phyloP scores from a whole-genome alignment of 1,284 basidiomycete genomes.

The Pterulicium gracile region DNA sequence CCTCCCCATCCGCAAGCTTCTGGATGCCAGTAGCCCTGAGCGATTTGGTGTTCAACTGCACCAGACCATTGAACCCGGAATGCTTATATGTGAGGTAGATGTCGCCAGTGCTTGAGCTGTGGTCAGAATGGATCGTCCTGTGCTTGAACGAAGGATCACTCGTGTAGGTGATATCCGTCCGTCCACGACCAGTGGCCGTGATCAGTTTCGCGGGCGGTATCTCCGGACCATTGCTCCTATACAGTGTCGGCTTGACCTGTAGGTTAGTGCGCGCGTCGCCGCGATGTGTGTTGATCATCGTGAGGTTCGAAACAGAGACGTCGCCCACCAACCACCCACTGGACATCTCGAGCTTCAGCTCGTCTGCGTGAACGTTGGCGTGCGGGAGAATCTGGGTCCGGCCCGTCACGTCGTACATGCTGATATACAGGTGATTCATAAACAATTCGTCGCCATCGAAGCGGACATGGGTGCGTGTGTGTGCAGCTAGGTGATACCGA shows the following conservation, averaged over 20 bases:
- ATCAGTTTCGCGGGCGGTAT: slow-evolving; percentile 25
- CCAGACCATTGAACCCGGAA: slow-evolving; percentile 36
- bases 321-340: slow-evolving; percentile 54
- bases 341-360: slow-evolving; percentile 31
- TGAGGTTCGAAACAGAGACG: slow-evolving; percentile 30
- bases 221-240: slow-evolving; percentile 19
- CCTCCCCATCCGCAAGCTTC: slow-evolving; percentile 6
- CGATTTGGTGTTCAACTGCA: slow-evolving; percentile 33
- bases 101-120: slow-evolving; percentile 37
- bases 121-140: slow-evolving; percentile 34
- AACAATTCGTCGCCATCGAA: slow-evolving; percentile 31
- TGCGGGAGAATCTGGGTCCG: slow-evolving; percentile 36
- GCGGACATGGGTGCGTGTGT: slow-evolving; percentile 34
- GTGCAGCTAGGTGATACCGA: slow-evolving; percentile 30
- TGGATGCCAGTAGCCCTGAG: slow-evolving; percentile 28
- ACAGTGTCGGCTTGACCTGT: slow-evolving; percentile 28
- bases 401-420: slow-evolving; percentile 23
- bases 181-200: slow-evolving; percentile 39
- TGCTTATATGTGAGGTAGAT: slow-evolving; percentile 44
- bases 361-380: slow-evolving; percentile 26
- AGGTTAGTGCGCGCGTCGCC: slow-evolving; percentile 41
- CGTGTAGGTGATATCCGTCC: slow-evolving; percentile 38
- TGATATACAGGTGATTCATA: slow-evolving; percentile 34
- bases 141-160: slow-evolving; percentile 25
- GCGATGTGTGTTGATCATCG: slow-evolving; percentile 34